Conservation (phyloP, 148 eudicot genomes). For the Camellia granthamiana region DNA sequence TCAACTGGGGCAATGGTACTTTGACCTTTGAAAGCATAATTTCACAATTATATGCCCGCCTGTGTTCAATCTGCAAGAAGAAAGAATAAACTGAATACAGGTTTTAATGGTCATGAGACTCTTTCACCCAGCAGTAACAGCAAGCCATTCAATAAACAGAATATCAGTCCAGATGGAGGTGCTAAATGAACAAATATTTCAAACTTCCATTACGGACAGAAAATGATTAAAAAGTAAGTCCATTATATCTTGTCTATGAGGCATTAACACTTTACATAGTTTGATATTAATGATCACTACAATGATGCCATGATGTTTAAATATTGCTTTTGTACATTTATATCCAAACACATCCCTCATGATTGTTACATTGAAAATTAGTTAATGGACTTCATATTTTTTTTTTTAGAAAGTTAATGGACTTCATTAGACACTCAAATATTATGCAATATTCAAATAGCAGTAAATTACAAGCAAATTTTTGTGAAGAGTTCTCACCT, state of each 20-base stretch:
- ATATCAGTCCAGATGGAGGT: not conserved
- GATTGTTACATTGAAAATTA: not conserved
- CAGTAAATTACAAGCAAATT: too few relatives aligned
- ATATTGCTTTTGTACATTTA: not conserved
- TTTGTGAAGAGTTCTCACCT: too few relatives aligned
- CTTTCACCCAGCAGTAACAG: not conserved
- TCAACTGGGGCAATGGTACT: slow-evolving; percentile 65
- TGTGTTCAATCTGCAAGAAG: slow-evolving; percentile 68
- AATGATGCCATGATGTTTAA: not conserved
- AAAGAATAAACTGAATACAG: slow-evolving; percentile 17
- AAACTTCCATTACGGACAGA: not conserved
- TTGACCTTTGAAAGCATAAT: slow-evolving; percentile 98
- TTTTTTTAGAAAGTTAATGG: too few relatives aligned
- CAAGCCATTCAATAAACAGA: slow-evolving; percentile 8
- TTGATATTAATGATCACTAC: not conserved
- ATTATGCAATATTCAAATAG: too few relatives aligned
- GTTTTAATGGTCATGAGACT: not conserved
- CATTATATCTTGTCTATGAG: not conserved
- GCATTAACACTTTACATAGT: not conserved
- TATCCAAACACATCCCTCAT: not conserved
- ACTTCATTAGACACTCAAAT: too few relatives aligned
- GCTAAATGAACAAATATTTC: not conserved
- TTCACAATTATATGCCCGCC: slow-evolving; percentile 95
- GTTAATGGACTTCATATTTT: too few relatives aligned
- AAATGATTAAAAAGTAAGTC: not conserved